A percentile compares a stretch with the other conserved stretches of the same genome.
phyloP scores from a whole-genome alignment of 2,329 filamentous ascomycete species.

The Fusarium zealandicum region DNA sequence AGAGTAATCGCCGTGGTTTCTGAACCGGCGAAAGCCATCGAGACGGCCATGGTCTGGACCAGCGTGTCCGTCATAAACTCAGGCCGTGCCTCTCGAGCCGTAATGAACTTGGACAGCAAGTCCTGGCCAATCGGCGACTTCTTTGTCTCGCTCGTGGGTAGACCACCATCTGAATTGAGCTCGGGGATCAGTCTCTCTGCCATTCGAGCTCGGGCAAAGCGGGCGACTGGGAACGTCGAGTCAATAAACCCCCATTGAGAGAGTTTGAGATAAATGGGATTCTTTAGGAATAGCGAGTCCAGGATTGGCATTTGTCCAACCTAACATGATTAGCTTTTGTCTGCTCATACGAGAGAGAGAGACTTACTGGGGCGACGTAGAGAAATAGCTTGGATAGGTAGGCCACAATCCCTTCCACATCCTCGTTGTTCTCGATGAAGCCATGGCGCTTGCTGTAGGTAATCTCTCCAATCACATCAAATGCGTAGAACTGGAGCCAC shows the following conservation, averaged over 20 bases:
- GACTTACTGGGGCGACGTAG: constrained; percentile 71
- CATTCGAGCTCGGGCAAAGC: constrained; percentile 74
- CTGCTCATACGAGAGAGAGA: rapidly evolving
- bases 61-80: constrained; percentile 75
- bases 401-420: constrained; percentile 75
- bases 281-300: constrained; percentile 75
- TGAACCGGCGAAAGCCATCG: constrained; percentile 76
- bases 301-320: constrained; percentile 78
- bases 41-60: constrained; percentile 75
- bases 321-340: constrained; percentile 43
- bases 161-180: constrained; percentile 40
- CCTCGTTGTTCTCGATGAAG: constrained; percentile 76
- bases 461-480: constrained; percentile 81
- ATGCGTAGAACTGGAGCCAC: constrained; percentile 83
- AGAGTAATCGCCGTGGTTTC: constrained; percentile 83
- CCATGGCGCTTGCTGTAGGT: constrained; percentile 79
- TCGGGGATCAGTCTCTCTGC: constrained; percentile 65
- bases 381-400: constrained; percentile 71
- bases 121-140: constrained; percentile 58
- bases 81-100: constrained; percentile 70
- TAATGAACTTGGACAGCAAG: constrained; percentile 75
- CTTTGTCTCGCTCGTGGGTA: constrained; percentile 47
- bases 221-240: constrained; percentile 74
- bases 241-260: constrained; percentile 72
- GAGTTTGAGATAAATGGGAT: constrained; percentile 73